Conservation (phyloP, 768 basidiomycete species). For the Serendipita indica region DNA sequence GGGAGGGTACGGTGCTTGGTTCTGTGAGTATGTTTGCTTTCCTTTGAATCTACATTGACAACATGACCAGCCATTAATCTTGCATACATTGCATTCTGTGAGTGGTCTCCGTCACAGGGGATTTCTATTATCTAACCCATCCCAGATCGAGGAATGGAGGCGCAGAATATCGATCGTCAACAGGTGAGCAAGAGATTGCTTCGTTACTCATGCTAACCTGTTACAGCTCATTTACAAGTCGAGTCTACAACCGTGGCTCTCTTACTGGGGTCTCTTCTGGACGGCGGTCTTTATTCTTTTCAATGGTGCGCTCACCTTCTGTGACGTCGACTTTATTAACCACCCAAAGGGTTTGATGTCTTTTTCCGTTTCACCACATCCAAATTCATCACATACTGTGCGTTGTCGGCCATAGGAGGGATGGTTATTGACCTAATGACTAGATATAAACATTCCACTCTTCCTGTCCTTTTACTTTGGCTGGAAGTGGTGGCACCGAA, state of each 20-base stretch:
- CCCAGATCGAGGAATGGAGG: constrained; percentile 17
- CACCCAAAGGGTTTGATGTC: constrained; percentile 37
- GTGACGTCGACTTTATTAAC: constrained; percentile 29
- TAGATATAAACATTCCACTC: constrained; percentile 34
- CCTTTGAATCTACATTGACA: constrained; percentile 46
- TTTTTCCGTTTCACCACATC: constrained; percentile 49
- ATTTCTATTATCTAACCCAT: background rate
- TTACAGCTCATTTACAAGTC: constrained; percentile 24
- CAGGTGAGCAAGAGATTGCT: background rate
- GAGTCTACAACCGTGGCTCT: constrained; percentile 37
- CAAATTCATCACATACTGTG: constrained; percentile 36
- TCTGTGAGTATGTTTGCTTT: background rate
- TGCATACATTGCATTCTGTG: constrained; percentile 59
- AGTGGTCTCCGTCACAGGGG: too few species aligned
- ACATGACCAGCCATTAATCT: constrained; percentile 54
- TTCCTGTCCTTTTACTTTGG: constrained; percentile 32
- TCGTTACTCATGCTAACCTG: background rate
- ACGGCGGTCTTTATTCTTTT: constrained; percentile 9
- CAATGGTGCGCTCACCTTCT: constrained; percentile 28
- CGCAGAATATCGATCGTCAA: constrained; percentile 32
- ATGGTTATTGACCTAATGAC: constrained; percentile 12
- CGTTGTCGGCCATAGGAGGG: constrained; percentile 13
- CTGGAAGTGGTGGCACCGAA: constrained; percentile 31
- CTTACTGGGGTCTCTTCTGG: constrained; percentile 60
- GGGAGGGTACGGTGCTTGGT: background rate